Conservation (phyloP, 371 early-diverging fungal genomes). For the Mortierella sp. region DNA sequence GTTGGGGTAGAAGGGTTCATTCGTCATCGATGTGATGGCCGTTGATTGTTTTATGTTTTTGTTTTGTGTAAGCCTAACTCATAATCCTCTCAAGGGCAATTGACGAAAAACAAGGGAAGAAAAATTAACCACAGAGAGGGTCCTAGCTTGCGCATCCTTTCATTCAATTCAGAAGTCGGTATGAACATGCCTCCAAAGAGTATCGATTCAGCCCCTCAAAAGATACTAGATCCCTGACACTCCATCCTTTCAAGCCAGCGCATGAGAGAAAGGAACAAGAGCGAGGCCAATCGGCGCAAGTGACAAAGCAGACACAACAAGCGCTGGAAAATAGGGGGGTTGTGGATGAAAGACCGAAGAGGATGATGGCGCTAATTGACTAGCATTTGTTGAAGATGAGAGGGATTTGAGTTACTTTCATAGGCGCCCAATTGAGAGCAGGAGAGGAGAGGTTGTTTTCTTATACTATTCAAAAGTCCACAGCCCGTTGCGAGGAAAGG, state of each 20-base stretch:
- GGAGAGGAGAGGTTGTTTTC: no score
- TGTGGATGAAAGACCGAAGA: neutral
- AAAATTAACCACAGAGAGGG: neutral
- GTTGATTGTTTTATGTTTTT: neutral
- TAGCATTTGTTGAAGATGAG: no score
- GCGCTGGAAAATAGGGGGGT: neutral
- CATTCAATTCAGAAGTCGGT: neutral
- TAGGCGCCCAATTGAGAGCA: neutral
- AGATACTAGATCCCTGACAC: neutral
- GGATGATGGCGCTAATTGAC: neutral
- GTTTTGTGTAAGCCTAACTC: neutral
- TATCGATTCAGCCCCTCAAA: neutral
- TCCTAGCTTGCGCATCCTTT: no score
- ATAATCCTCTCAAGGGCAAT: neutral
- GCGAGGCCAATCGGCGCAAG: constrained; percentile 4
- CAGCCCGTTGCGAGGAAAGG: neutral
- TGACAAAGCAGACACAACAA: neutral
- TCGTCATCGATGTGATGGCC: neutral
- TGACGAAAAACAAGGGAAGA: no score
- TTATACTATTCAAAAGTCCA: neutral
- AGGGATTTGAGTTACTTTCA: neutral
- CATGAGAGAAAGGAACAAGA: neutral
- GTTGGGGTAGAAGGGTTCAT: neutral
- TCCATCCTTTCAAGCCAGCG: neutral
- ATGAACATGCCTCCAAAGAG: neutral